Evolutionary conservation across 495 filamentous ascomycete genomes (phyloP).

Genomic region (Penicillium simplicissimum): DNA sequence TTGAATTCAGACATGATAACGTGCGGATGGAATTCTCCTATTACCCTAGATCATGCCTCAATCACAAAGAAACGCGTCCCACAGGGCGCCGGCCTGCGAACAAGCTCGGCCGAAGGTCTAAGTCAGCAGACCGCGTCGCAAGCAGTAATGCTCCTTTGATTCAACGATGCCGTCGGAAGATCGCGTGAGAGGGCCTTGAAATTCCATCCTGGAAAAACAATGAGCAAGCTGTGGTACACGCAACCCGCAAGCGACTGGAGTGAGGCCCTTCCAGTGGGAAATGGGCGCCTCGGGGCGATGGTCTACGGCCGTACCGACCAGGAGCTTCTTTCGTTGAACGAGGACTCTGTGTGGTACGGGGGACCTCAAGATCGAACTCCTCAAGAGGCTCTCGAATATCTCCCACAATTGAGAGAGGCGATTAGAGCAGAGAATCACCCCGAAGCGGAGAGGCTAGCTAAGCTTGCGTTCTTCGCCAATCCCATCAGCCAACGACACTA

Average conservation of each 20-base stretch:
- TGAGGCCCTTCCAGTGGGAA: slow-evolving; percentile 48
- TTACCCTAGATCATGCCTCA: not conserved
- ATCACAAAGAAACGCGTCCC: not conserved
- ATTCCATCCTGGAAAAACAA: slow-evolving; percentile 4
- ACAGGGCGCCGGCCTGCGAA: not conserved
- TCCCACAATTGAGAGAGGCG: slow-evolving; percentile 40
- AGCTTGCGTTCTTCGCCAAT: slow-evolving; percentile 42
- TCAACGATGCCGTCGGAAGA: not conserved
- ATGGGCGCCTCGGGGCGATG: slow-evolving; percentile 54
- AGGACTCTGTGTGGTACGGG: slow-evolving; percentile 57
- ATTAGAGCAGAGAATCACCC: slow-evolving; percentile 42
- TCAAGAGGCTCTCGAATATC: slow-evolving; percentile 33
- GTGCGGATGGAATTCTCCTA: not conserved
- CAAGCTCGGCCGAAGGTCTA: not conserved
- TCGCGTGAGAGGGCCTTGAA: not conserved
- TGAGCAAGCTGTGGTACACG: slow-evolving; percentile 40
- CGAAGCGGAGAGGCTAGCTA: slow-evolving; percentile 43
- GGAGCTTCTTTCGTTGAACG: slow-evolving; percentile 53
- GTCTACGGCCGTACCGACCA: slow-evolving; percentile 47
- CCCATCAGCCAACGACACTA: slow-evolving; percentile 50
- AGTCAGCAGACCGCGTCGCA: not conserved
- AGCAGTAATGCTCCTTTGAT: not conserved
- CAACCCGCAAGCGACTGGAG: slow-evolving; percentile 25
- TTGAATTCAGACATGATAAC: not conserved
- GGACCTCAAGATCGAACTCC: slow-evolving; percentile 48